Evolutionary conservation across 129 eudicot genomes (phyloP).

Genomic region (Lactuca sativa): DNA sequence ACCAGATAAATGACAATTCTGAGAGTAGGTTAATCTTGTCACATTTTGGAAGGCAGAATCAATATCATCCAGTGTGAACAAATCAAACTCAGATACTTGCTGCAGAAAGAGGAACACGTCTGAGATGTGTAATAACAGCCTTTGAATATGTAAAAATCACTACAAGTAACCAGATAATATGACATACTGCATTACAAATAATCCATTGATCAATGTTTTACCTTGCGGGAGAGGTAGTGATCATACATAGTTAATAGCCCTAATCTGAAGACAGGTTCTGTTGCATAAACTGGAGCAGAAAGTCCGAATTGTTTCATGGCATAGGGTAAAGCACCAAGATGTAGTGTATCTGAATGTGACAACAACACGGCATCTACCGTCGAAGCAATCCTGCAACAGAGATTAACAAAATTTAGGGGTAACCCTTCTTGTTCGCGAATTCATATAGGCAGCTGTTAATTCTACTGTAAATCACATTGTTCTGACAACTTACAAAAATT

Average conservation of each 20-base stretch:
- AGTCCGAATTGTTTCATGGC: conserved; percentile 83
- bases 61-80: conserved; percentile 94
- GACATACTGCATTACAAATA: too few species aligned
- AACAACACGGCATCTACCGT: conserved; percentile 80
- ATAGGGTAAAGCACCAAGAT: conserved; percentile 88
- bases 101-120: conserved; percentile 33
- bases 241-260: conserved; percentile 91
- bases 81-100: conserved; percentile 96
- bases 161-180: neutral
- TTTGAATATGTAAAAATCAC: too few species aligned
- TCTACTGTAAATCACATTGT: conserved; percentile 14
- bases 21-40: conserved; percentile 88
- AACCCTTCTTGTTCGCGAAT: neutral
- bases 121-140: too few species aligned
- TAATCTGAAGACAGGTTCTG: conserved; percentile 82
- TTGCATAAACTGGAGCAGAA: conserved; percentile 76
- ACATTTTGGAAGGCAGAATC: conserved; percentile 88
- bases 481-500: neutral
- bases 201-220: conserved; percentile 31
- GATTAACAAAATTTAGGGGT: conserved; percentile 15
- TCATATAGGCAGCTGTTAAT: neutral
- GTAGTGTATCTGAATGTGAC: conserved; percentile 87
- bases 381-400: conserved; percentile 70
- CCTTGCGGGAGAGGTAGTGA: conserved; percentile 87
- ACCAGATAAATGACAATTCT: conserved; percentile 91